A percentile compares a stretch with the other conserved stretches of the same genome.
Conservation (phyloP, 2,329 filamentous ascomycete genomes). For the Clonostachys rhizophaga region DNA sequence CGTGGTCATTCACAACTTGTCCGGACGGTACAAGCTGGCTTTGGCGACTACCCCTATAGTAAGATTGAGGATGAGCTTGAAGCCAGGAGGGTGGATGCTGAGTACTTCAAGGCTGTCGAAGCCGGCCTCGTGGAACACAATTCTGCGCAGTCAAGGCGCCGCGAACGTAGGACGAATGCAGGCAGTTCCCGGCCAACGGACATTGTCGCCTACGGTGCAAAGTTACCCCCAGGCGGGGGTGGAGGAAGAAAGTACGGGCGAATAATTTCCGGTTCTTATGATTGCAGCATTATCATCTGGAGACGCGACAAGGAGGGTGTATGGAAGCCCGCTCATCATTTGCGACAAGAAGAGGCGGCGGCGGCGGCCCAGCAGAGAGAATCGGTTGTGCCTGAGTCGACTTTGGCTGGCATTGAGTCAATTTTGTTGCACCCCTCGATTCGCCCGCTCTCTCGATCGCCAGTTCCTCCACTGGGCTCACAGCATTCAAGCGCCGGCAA, state of each 20-base stretch:
- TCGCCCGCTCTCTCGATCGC: conserved; percentile 3
- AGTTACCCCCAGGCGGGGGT: conserved; percentile 84
- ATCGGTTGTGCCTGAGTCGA: neutral
- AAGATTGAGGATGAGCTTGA: conserved; percentile 68
- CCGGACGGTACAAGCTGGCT: conserved; percentile 90
- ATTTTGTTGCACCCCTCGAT: conserved; percentile 7
- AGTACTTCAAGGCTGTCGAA: conserved; percentile 61
- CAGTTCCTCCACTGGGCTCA: conserved; percentile 1
- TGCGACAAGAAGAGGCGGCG: conserved; percentile 70
- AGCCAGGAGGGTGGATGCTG: conserved; percentile 67
- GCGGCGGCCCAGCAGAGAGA: conserved; percentile 31
- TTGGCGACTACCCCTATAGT: conserved; percentile 82
- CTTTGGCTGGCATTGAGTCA: neutral
- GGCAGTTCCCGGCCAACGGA: conserved; percentile 73
- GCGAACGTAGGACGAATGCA: conserved; percentile 51
- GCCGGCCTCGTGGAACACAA: conserved; percentile 39
- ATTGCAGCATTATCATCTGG: conserved; percentile 95
- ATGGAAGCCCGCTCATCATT: conserved; percentile 73
- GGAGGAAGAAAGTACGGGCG: conserved; percentile 84
- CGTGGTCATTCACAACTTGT: conserved; percentile 80
- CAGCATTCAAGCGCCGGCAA: conserved; percentile 1
- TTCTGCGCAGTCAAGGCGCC: conserved; percentile 20
- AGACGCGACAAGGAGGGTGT: conserved; percentile 77
- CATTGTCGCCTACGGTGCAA: conserved; percentile 76
- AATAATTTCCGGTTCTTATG: conserved; percentile 97